Percentiles rank a stretch among this genome's conserved stretches.
Evolutionary conservation across 2,329 filamentous ascomycete genomes (phyloP).

Genomic region (Trichoderma endophyticum): DNA sequence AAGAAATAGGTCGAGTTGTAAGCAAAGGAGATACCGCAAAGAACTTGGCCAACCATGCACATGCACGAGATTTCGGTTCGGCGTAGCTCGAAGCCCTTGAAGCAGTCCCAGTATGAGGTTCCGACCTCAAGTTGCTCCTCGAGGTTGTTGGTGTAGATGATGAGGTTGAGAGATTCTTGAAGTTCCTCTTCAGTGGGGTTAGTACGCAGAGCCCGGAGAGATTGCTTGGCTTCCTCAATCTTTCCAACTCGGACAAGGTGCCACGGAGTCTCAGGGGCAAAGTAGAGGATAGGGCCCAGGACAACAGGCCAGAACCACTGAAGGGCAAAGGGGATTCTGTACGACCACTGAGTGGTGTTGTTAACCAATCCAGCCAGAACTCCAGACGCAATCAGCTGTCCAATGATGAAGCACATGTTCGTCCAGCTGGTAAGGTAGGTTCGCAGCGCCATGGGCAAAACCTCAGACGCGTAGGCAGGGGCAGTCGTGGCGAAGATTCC

Average conservation of each 20-base stretch:
- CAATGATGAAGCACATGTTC: slow-evolving; percentile 48
- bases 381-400: slow-evolving; percentile 42
- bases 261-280: slow-evolving; percentile 47
- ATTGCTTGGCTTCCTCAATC: slow-evolving; percentile 34
- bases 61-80: slow-evolving; percentile 49
- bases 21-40: slow-evolving; percentile 27
- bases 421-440: slow-evolving; percentile 45
- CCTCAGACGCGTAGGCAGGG: slow-evolving; percentile 47
- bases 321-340: slow-evolving; percentile 45
- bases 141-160: slow-evolving; percentile 41
- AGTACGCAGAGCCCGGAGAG: slow-evolving; percentile 31
- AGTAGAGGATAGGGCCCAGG: slow-evolving; percentile 37
- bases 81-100: slow-evolving; percentile 43
- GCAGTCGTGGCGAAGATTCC: slow-evolving; percentile 44
- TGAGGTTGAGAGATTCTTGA: slow-evolving; percentile 34
- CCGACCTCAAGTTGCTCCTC: slow-evolving; percentile 36
- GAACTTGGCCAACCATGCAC: slow-evolving; percentile 12
- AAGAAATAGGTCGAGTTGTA: slow-evolving; percentile 41
- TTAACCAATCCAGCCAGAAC: slow-evolving; percentile 27
- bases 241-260: slow-evolving; percentile 39
- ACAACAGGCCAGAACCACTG: slow-evolving; percentile 49
- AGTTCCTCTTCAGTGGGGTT: background rate
- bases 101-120: slow-evolving; percentile 43
- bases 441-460: slow-evolving; percentile 38
- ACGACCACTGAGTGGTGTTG: slow-evolving; percentile 41